phyloP scores from a whole-genome alignment of 148 eudicot species.

The Drosera capensis region DNA sequence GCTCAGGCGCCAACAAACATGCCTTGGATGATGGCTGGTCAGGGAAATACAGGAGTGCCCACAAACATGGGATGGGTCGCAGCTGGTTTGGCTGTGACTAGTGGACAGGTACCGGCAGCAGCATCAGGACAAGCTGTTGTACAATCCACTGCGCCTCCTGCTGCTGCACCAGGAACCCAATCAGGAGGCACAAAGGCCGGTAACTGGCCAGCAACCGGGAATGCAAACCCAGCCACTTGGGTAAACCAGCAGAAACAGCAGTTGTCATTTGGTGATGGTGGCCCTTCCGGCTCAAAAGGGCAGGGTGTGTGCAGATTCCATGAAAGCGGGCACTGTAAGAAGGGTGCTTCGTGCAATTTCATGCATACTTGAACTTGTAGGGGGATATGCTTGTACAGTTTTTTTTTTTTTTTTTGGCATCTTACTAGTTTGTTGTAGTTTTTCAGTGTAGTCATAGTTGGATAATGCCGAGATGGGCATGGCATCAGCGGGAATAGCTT shows the following conservation, averaged over 20 bases:
- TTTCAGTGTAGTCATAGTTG: too few species aligned
- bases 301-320: conserved; percentile 25
- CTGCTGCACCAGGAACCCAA: conserved; percentile 14
- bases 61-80: conserved; percentile 50
- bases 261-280: conserved; percentile 29
- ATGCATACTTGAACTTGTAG: conserved; percentile 17
- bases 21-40: conserved; percentile 26
- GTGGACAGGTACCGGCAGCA: conserved; percentile 21
- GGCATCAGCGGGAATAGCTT: too few species aligned
- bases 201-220: too few species aligned
- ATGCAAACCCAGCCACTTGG: too few species aligned
- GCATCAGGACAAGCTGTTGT: conserved; percentile 24
- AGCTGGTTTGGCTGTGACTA: conserved; percentile 16
- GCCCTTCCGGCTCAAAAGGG: conserved; percentile 6
- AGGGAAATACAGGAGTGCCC: conserved; percentile 26
- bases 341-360: conserved; percentile 31
- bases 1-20: conserved; percentile 22
- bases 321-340: conserved; percentile 32
- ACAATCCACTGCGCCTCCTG: conserved; percentile 24
- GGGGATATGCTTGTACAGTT: background rate
- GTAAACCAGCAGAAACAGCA: conserved; percentile 7
- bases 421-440: too few species aligned
- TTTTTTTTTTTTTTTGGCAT: too few species aligned
- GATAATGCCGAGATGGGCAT: too few species aligned
- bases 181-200: conserved; percentile 7